phyloP scores from a whole-genome alignment of 306 rosid species.

The Crotalaria pallida region DNA sequence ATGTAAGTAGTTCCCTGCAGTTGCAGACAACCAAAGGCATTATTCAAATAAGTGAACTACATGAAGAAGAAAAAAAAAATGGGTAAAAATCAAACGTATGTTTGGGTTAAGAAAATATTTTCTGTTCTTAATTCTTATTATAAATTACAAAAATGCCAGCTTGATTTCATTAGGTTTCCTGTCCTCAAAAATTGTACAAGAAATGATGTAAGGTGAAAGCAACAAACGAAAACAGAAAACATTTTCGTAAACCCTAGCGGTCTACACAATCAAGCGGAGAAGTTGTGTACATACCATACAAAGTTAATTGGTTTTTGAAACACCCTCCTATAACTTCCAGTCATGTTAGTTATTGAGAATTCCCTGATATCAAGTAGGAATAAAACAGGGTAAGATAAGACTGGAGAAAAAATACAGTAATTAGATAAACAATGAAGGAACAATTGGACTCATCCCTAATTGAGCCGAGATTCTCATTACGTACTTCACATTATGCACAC shows the following conservation, averaged over 20 bases:
- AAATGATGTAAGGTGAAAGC: no score
- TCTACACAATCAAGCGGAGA: conserved; percentile 2
- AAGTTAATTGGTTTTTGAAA: conserved; percentile 77
- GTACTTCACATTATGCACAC: conserved; percentile 76
- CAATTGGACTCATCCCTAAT: conserved; percentile 2
- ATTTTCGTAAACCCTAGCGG: no score
- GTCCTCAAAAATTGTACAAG: no score
- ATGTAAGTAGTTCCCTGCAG: conserved; percentile 73
- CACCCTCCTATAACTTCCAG: conserved; percentile 86
- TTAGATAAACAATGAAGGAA: neutral
- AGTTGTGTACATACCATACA: conserved; percentile 52
- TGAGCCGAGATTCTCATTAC: conserved; percentile 18
- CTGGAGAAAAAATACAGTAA: neutral
- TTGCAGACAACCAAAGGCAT: conserved; percentile 14
- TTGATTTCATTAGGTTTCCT: no score
- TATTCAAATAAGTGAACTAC: conserved; percentile 10
- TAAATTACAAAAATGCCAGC: no score
- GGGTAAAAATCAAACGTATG: neutral
- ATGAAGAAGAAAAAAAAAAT: neutral
- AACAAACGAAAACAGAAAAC: no score
- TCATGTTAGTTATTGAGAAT: conserved; percentile 80
- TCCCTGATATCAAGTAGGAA: conserved; percentile 50
- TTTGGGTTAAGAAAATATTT: no score
- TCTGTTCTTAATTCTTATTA: no score
- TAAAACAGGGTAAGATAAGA: neutral